A percentile compares a stretch with the other conserved stretches of the same genome.
phyloP scores from a whole-genome alignment of 805 yeast genomes.

The Ogataea salicorniae region DNA sequence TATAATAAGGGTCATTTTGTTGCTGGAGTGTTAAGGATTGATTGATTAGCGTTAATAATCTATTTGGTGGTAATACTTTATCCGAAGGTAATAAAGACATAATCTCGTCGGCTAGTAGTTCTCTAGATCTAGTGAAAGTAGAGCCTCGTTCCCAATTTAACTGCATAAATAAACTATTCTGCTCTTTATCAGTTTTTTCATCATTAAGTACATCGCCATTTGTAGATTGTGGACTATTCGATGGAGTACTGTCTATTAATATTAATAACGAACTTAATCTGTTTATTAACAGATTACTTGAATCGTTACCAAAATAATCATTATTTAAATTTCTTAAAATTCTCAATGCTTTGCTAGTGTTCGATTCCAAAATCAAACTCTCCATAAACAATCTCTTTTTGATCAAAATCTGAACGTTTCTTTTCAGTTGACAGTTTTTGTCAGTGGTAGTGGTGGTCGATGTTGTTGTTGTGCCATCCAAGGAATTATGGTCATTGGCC shows the following conservation, averaged over 20 bases:
- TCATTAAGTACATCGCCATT: conserved; percentile 6
- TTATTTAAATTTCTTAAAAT: conserved; percentile 29
- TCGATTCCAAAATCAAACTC: conserved; percentile 28
- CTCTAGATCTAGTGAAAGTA: conserved; percentile 31
- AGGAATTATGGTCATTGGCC: not conserved
- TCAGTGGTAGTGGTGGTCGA: not conserved
- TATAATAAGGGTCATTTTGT: conserved; percentile 18
- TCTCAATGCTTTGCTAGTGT: conserved; percentile 31
- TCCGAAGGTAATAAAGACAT: conserved; percentile 45
- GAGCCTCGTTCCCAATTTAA: conserved; percentile 15
- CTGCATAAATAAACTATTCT: conserved; percentile 6
- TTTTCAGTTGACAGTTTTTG: not conserved
- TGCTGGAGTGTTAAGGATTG: conserved; percentile 49
- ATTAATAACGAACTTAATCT: conserved; percentile 18
- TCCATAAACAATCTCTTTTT: conserved; percentile 40
- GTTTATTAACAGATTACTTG: conserved; percentile 6
- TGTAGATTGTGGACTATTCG: not conserved
- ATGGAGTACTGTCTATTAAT: conserved; percentile 25
- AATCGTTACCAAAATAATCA: conserved; percentile 20
- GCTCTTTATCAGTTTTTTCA: not conserved
- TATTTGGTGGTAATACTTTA: conserved; percentile 39
- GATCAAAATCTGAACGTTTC: conserved; percentile 30
- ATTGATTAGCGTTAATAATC: conserved; percentile 44
- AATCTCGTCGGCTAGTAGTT: conserved; percentile 36
- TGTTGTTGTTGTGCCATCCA: too few relatives aligned